Evolutionary conservation across 139 green algal genomes (phyloP), one percentile per base, ranked within the genome.

Genomic region (Trebouxia sp.): DNA sequence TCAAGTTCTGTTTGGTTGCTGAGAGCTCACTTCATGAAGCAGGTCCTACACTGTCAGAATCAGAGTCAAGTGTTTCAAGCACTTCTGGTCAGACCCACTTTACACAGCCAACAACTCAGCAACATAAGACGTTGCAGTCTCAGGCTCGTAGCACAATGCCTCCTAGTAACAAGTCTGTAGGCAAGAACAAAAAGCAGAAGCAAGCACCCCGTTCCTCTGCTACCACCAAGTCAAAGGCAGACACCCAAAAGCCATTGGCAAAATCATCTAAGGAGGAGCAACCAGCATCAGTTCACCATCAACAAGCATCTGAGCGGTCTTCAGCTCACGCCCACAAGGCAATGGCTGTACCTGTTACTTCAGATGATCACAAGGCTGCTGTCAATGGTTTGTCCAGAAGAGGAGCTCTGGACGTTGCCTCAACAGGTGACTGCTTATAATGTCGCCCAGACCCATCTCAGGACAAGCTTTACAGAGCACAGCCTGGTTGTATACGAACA

Each of bases 21-120:
- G 24, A 76, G 66, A 76, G 66, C 66, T 76, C 41, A n/a, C 41
- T 76, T 76, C 39, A 76, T 76, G 66, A 76, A 48, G 66, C 66
- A 76, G 41, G 66, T 76, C 39, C 66, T 50, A 8, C 58, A 24
- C 30, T 42, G 58, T 69, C 58, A 69, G 58, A 41, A 69, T 69
- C 58, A 39, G 58, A 69, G 28, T 69, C 58, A 69, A 69, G 30
- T 41, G 30, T 69, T 17, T 69, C 58, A 69, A 8, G 39, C 58
- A 69, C 58, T 69, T 41, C 58, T 42, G 6, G 12, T 17, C 58
- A 39, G 30, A 30, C 28, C 9, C 58, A 69, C 30, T 30, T 41
- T 24, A 20, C 58, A 69, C 10, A 42, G 58, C 58, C 15, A 41
- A 11, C 30, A 42, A 24, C 15, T n/a, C n/a, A n/a, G n/a, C 47